Base-by-base conservation (phyloP, 2,329 filamentous ascomycete species). In the Daldinia sp. region DNA sequence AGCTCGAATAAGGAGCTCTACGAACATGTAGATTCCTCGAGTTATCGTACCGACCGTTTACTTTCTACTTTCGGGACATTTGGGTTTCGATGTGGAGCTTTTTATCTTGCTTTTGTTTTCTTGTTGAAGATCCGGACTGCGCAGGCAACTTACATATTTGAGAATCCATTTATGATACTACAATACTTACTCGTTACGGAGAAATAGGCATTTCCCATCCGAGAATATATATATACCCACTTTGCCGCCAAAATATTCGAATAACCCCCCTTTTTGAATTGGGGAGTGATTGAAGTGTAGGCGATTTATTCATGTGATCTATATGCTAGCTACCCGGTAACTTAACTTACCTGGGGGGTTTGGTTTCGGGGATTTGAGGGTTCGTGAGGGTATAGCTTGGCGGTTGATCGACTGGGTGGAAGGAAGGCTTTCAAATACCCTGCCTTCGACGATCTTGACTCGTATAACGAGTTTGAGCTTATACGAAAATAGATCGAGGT, bases 61-160 rank as follows among this genome's bases (percentile, higher is more conserved):
- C 30, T 25, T 53, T 39, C 27, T 53, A n/a, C 21, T 51, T 30
- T 37, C 15, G 50, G 50, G 23, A 29, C 29, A 41, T 19, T 23
- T 25, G 48, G 48, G 48, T 51, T 51, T 51, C 30, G 48, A 43
- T 37, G 47, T 50, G 63, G 56, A 60, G 37, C 54, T 54, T 58
- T n/a, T 48, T 37, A 45, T 45, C 21, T 45, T 45, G 39, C 21
- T 45, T 45, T 45, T 27, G 39, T 45, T 45, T 43, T 45, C 13
- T 45, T 45, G 39, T 45, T 30, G 56, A 67, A 67, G 64, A 67
- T 61, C 57, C 39, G 45, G 63, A 61, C 57, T 64, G 61, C 64
- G 54, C 61, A 67, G 58, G 61, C 61, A 61, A 66, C 39, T 11
- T 35, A 55, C 25, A 30, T 50, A 54, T 10, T 19, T 48, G 25